Conservation (phyloP, 192 early-diverging fungal species). For the Coemansia sp. region DNA sequence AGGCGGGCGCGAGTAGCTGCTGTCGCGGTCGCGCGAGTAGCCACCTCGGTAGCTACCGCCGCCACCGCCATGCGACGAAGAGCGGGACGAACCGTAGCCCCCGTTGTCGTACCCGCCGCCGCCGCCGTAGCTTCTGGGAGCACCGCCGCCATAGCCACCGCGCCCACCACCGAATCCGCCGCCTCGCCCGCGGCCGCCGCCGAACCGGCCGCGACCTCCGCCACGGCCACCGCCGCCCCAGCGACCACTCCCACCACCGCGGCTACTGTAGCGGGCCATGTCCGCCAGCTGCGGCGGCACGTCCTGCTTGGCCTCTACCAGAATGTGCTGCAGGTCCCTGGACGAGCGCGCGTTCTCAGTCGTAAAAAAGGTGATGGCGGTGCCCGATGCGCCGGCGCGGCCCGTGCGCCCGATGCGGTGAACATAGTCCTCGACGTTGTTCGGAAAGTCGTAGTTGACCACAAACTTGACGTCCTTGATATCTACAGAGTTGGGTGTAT, state of each 20-base stretch:
- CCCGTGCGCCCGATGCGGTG: constrained; percentile 97
- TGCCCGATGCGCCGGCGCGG: constrained; percentile 84
- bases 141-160: constrained; percentile 15
- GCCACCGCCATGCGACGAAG: constrained; percentile 26
- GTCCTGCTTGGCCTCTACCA: constrained; percentile 86
- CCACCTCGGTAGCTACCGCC: constrained; percentile 9
- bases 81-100: constrained; percentile 32
- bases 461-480: constrained; percentile 96
- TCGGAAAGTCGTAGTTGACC: constrained; percentile 95
- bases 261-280: constrained; percentile 58
- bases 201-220: constrained; percentile 39
- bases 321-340: constrained; percentile 80
- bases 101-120: constrained; percentile 19
- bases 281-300: constrained; percentile 76
- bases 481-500: constrained; percentile 47
- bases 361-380: constrained; percentile 93
- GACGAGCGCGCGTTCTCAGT: constrained; percentile 77
- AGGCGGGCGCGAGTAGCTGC: constrained; percentile 26
- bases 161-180: constrained; percentile 11
- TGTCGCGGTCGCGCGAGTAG: constrained; percentile 9
- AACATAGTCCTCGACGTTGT: constrained; percentile 84
- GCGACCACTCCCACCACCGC: constrained; percentile 53
- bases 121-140: constrained; percentile 17
- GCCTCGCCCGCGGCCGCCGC: constrained; percentile 12
- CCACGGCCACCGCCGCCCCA: constrained; percentile 50